Evolutionary conservation across 106 monocot genomes (phyloP).

Genomic region (Platanthera zijinensis): DNA sequence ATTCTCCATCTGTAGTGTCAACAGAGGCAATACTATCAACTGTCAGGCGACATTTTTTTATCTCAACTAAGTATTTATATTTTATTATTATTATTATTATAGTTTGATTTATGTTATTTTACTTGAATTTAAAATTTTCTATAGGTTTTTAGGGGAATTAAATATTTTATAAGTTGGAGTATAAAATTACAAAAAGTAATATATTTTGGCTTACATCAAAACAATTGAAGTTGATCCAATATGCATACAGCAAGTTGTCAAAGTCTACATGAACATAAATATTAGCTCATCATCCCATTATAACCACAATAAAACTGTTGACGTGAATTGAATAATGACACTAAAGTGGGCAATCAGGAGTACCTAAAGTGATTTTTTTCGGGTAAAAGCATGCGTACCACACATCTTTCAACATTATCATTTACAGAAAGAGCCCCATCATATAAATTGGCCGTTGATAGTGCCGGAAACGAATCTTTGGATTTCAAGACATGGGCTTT

Average conservation of each 20-base stretch:
- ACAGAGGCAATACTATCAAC: no score
- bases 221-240: not conserved
- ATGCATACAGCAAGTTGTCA: not conserved
- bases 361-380: not conserved
- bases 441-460: conserved; percentile 4
- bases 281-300: not conserved
- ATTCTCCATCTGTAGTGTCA: no score
- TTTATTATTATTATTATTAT: no score
- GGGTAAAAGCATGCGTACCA: conserved; percentile 5
- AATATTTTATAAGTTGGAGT: not conserved
- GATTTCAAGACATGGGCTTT: conserved; percentile 1
- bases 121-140: no score
- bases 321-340: not conserved
- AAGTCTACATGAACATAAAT: not conserved
- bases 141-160: no score
- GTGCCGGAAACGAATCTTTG: not conserved
- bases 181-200: not conserved
- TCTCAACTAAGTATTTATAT: no score
- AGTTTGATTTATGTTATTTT: no score
- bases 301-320: not conserved
- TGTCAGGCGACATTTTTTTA: no score
- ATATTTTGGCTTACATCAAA: not conserved
- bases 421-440: conserved; percentile 12
- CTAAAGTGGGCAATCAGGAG: not conserved
- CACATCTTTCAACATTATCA: conserved; percentile 8